Evolutionary conservation across 2,329 filamentous ascomycete species (phyloP), one percentile per base, ranked within the genome.

Genomic region (Alternaria metachromatica): DNA sequence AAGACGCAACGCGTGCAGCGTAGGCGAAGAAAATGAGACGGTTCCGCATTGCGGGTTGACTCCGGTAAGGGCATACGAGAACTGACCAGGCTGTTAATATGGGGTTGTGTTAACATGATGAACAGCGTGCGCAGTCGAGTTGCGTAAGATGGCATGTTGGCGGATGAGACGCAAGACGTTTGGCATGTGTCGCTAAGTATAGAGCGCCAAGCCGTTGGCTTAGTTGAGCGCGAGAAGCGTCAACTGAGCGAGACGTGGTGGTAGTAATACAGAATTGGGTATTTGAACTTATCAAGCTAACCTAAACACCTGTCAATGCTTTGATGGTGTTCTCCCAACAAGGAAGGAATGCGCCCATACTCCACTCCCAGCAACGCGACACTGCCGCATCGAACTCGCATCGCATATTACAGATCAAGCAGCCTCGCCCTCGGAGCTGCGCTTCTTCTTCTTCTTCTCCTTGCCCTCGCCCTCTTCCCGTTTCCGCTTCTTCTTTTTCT

Each of bases 401-500:
- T 33, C 11, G 26, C 18, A 18, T 11, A 6, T 25, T 5, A 18
- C 33, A 15, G 3, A 18, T 68, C 53, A 70, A 56, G 70, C 71
- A 11, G 56, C 64, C 26, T 76, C 73, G 20, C 64, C 72, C 58
- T 73, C 72, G 6, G 67, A 68, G 45, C 66, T 71, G 41, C 62
- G 66, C 66, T 74, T 74, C 71, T 80, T 82, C 69, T 79, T 78
- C 65, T 82, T 84, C 60, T 78, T 75, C 65, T 82, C 83, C 72
- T 84, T 53, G 2, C 20, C 81, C 72, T 84, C 83, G 66, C 82
- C 82, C 75, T 86, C 88, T 72, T 88, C 74, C 51, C 81, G 77
- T 80, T 82, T 72, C 78, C 79, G 66, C 54, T 76, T 76, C 75
- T 78, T 64, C 72, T 79, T 79, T 78, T 83, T 76, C 70, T 83